Base-by-base conservation (phyloP, 768 basidiomycete species). In the Pisolithus orientalis region DNA sequence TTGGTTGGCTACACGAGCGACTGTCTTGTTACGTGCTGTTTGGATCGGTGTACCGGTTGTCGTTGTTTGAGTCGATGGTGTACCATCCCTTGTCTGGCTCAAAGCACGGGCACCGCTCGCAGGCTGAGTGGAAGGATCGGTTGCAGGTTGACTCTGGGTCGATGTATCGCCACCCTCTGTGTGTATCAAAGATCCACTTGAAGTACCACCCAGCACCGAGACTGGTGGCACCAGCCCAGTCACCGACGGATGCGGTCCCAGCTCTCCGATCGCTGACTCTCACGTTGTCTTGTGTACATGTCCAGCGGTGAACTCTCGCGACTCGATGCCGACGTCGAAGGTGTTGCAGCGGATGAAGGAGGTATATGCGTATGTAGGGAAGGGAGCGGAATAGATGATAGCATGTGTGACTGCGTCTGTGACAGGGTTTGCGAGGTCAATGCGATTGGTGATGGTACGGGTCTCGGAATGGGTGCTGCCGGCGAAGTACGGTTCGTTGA, bases 1-100 rank as follows among this genome's bases (percentile, higher is more conserved):
- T 29, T 66, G 70, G 13, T 70, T 71, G 1, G 57, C 62, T 32
- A 67, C 63, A 21, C 65, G 60, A 2, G 21, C 38, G 24, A 65
- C 54, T 2, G 57, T 61, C 54, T 60, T 67, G 46, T 60, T 62
- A 47, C 56, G 57, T 9, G 43, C 49, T 2, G 38, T 32, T 14
- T 51, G 47, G 13, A 28, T 47, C 6, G 53, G 42, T 3, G 17
- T 25, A 37, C 17, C 39, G 24, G 51, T 47, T 9, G 32, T n/a
- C 25, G 11, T 6, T 28, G 10, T 7, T 31, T 7, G 44, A 27
- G 13, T 6, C 1, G 28, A 28, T 8, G 28, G 21, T 8, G 6
- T 17, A 29, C 52, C 21, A 2, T n/a, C 45, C 2, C 32, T 37
- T 5, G 47, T 50, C 39, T 61, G 54, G 16, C 29, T 50, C 34